Base-by-base conservation (phyloP, 768 basidiomycete genomes). In the Punctularia strigosozonata region DNA sequence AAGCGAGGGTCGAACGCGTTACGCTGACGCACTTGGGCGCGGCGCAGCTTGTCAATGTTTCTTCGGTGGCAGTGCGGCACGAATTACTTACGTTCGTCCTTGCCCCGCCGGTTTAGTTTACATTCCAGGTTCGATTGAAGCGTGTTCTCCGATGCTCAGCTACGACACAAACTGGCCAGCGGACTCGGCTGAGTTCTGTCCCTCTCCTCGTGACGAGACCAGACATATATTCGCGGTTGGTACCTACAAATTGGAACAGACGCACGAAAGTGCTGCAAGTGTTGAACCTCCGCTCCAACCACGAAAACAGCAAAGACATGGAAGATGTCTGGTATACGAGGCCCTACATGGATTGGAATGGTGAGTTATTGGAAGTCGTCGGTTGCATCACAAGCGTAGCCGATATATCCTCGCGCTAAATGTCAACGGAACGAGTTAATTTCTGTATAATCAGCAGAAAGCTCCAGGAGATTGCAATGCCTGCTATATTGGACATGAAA, bases 401-500 rank as follows among this genome's bases (percentile, higher is more conserved):
- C 8, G 26, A 8, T 28, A 28, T 15, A 28, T 8, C 10, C 15
- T 15, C 10, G 13, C 10, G 10, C 8, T 10, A 34, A 34, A 34
- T 19, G 33, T 8, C 10, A 20, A 34, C 18, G 33, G 20, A 13
- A 20, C 10, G 18, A 34, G 8, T n/a, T 19, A 31, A 33, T 31
- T 25, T 31, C 21, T 35, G 25, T 13, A 41, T 44, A 49, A 24
- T 24, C 42, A 80, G 80, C 41, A 58, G 60, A 4, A 71, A 80
- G 49, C 53, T 82, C 2, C 82, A 94, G 48, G 61, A 78, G 13
- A 65, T 88, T 24, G 63, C 77, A 39, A 57, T 84, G 14, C 80
- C 90, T 2, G 95, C 90, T 6, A 71, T 99, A 21, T 69, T 83
- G 19, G 95, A 99, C 56, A 77, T 90, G 73, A 97, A 97, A 69